These are phyloP conservation scores for Alectoria sarmentosa DNA, from an alignment of 495 filamentous ascomycete genomes.

Conservation along the genomic window DNA sequence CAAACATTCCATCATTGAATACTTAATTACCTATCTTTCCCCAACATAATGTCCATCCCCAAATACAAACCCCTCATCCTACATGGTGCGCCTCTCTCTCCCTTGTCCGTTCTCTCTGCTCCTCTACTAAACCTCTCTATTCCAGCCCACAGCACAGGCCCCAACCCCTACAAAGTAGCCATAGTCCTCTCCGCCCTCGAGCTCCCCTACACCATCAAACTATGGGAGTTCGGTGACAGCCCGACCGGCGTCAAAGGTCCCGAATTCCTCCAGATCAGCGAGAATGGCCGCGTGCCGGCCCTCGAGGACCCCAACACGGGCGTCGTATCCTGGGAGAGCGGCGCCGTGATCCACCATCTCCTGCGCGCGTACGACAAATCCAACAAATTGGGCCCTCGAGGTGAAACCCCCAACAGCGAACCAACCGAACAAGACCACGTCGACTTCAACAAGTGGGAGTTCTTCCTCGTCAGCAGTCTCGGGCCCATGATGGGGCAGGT, in stretches of 20 bases:
- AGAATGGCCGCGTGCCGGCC: slow-evolving; percentile 28
- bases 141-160: slow-evolving; percentile 34
- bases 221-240: slow-evolving; percentile 29
- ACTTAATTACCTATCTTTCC: too few species aligned
- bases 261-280: slow-evolving; percentile 26
- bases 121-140: neutral
- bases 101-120: neutral
- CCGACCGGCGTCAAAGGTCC: slow-evolving; percentile 29
- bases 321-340: slow-evolving; percentile 49
- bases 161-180: slow-evolving; percentile 37
- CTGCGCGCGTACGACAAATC: slow-evolving; percentile 61
- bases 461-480: slow-evolving; percentile 37
- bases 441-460: slow-evolving; percentile 44
- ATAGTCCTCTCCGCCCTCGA: slow-evolving; percentile 28
- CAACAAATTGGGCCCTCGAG: slow-evolving; percentile 31
- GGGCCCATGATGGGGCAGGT: slow-evolving; percentile 40
- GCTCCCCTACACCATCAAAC: slow-evolving; percentile 27
- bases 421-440: slow-evolving; percentile 35
- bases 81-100: slow-evolving; percentile 23
- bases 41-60: neutral
- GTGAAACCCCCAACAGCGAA: slow-evolving; percentile 25
- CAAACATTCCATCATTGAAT: too few species aligned
- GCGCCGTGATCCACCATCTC: slow-evolving; percentile 66
- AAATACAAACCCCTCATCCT: slow-evolving; percentile 23
- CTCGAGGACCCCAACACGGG: slow-evolving; percentile 37